phyloP scores from a whole-genome alignment of 2,329 filamentous ascomycete species.

The Xylaria multiplex region DNA sequence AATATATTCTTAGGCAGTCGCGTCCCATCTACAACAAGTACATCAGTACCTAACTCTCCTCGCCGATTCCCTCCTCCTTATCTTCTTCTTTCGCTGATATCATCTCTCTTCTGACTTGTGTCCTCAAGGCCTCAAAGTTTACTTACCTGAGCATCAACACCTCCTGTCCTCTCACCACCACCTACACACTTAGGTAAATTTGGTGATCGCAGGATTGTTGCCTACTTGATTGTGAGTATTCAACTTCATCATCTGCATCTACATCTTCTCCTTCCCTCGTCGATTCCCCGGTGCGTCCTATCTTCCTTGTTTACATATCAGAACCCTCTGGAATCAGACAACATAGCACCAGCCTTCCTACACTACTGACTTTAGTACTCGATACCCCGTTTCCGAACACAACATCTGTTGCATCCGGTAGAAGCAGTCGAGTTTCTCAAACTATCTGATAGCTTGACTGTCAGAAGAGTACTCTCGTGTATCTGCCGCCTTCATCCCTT shows the following conservation, averaged over 20 bases:
- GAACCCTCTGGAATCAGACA: background rate
- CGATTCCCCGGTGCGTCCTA: background rate
- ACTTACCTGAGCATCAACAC: background rate
- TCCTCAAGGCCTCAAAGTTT: background rate
- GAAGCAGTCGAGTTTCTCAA: too few species aligned
- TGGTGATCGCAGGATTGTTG: background rate
- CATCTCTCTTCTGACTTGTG: background rate
- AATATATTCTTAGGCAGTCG: conserved; percentile 11
- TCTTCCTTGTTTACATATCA: background rate
- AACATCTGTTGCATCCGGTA: too few species aligned
- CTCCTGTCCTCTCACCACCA: background rate
- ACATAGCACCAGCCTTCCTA: too few species aligned
- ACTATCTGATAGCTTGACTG: too few species aligned
- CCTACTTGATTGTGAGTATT: conserved; percentile 10
- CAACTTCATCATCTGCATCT: background rate
- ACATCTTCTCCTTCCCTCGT: background rate
- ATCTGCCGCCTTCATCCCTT: background rate
- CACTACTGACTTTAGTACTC: too few species aligned
- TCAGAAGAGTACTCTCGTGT: too few species aligned
- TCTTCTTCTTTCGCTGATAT: background rate
- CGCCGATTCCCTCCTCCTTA: background rate
- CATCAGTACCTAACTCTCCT: background rate
- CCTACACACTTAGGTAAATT: background rate
- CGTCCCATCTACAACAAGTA: background rate
- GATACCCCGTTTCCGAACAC: too few species aligned